Conservation (phyloP, 2,329 filamentous ascomycete genomes). For the Aspergillus thermomutatus region DNA sequence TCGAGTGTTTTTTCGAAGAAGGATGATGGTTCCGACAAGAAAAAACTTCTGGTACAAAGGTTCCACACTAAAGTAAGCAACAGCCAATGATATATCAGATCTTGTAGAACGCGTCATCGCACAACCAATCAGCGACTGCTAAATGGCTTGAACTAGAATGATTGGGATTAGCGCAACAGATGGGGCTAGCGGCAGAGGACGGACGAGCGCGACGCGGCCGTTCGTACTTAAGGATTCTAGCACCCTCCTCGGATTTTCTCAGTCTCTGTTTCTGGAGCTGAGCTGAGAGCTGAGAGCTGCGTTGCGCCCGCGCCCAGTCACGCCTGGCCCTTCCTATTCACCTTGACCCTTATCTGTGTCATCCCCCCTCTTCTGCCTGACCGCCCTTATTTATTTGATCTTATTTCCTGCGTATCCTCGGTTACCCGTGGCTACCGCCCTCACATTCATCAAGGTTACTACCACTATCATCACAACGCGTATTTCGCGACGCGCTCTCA, state of each 20-base stretch:
- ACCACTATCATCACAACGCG: constrained; percentile 13
- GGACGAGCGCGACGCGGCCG: constrained; percentile 31
- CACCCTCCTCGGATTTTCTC: constrained; percentile 37
- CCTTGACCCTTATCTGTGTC: not conserved
- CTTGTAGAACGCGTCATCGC: constrained; percentile 22
- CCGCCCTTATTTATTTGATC: constrained; percentile 15
- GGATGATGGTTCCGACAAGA: constrained; percentile 15
- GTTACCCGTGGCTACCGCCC: constrained; percentile 2
- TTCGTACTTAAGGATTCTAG: constrained; percentile 43
- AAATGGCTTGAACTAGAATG: constrained; percentile 32
- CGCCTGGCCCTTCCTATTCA: constrained; percentile 17
- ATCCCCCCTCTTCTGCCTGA: not conserved
- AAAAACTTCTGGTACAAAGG: constrained; percentile 21
- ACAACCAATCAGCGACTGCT: constrained; percentile 28
- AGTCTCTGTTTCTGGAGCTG: constrained; percentile 37
- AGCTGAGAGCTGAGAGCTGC: constrained; percentile 25
- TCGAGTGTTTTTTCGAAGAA: constrained; percentile 6
- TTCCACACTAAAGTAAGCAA: constrained; percentile 10
- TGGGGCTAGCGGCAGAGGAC: constrained; percentile 36
- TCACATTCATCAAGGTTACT: constrained; percentile 1
- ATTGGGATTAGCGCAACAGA: constrained; percentile 32
- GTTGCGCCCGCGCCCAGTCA: constrained; percentile 15
- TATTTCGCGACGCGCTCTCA: constrained; percentile 22
- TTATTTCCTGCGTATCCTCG: constrained; percentile 6
- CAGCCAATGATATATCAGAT: constrained; percentile 22